phyloP scores from a whole-genome alignment of 345 rosid genomes.

The Camelina hispida region DNA sequence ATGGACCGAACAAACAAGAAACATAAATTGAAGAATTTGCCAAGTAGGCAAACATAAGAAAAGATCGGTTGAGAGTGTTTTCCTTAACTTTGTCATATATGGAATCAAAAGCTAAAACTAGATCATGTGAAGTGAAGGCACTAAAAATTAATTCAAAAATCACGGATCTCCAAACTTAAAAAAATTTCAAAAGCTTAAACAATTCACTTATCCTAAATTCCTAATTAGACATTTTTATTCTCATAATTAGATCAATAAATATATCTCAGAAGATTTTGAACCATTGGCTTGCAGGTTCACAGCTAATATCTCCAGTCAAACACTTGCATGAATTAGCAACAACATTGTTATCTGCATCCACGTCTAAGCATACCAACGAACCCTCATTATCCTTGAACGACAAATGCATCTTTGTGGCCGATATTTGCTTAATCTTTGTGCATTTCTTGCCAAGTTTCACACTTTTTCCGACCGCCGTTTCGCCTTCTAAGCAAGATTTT shows the following conservation, averaged over 20 bases:
- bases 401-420: conserved; percentile 84
- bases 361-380: conserved; percentile 65
- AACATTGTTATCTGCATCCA: conserved; percentile 53
- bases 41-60: too few relatives aligned
- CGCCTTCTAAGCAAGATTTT: conserved; percentile 44
- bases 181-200: not conserved
- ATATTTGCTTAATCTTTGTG: conserved; percentile 60
- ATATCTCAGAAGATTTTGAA: conserved; percentile 56
- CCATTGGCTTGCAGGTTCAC: conserved; percentile 79
- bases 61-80: too few relatives aligned
- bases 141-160: too few relatives aligned
- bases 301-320: conserved; percentile 49
- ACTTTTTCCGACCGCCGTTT: conserved; percentile 39
- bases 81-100: too few relatives aligned
- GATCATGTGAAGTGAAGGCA: too few relatives aligned
- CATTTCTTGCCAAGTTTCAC: conserved; percentile 58
- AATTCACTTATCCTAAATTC: not conserved
- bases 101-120: too few relatives aligned
- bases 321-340: conserved; percentile 60
- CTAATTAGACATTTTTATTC: conserved; percentile 10
- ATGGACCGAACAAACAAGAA: too few relatives aligned
- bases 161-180: too few relatives aligned
- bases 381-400: conserved; percentile 53
- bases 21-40: too few relatives aligned
- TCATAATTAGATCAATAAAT: not conserved